Evolutionary conservation across 192 early-diverging fungal species (phyloP).

Genomic region (Dissophora ornata): DNA sequence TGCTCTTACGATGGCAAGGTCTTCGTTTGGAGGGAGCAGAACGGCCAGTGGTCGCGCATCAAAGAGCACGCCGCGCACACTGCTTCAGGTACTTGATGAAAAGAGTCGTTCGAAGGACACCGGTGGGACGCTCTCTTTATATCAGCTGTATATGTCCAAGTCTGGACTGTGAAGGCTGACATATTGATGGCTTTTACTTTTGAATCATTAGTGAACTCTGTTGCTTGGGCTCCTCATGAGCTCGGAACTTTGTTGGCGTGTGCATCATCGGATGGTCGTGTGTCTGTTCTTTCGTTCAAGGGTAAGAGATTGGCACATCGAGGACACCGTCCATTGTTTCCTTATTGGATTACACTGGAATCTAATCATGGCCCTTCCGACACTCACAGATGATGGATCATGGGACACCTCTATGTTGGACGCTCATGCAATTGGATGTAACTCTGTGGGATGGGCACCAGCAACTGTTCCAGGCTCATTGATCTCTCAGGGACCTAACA

Average conservation of each 20-base stretch:
- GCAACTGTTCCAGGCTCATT: slow-evolving; percentile 82
- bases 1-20: slow-evolving; percentile 97
- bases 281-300: slow-evolving; percentile 93
- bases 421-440: slow-evolving; percentile 92
- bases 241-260: slow-evolving; percentile 91
- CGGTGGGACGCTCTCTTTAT: background rate
- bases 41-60: slow-evolving; percentile 80
- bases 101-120: background rate
- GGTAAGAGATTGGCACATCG: too few relatives aligned
- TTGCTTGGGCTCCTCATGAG: slow-evolving; percentile 98
- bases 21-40: slow-evolving; percentile 94
- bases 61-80: slow-evolving; percentile 90
- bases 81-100: slow-evolving; percentile 81
- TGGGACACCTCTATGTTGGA: slow-evolving; percentile 86
- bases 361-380: too few relatives aligned
- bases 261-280: slow-evolving; percentile 95
- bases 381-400: slow-evolving; percentile 79
- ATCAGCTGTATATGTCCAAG: too few relatives aligned
- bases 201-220: slow-evolving; percentile 84
- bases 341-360: too few relatives aligned
- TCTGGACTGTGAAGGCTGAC: background rate
- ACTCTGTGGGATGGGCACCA: slow-evolving; percentile 96
- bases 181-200: background rate
- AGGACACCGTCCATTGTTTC: too few relatives aligned
- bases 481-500: slow-evolving; percentile 63